Evolutionary conservation across 2,329 filamentous ascomycete genomes (phyloP), one percentile per base, ranked within the genome.

Genomic region (Rhinocladiella similis): DNA sequence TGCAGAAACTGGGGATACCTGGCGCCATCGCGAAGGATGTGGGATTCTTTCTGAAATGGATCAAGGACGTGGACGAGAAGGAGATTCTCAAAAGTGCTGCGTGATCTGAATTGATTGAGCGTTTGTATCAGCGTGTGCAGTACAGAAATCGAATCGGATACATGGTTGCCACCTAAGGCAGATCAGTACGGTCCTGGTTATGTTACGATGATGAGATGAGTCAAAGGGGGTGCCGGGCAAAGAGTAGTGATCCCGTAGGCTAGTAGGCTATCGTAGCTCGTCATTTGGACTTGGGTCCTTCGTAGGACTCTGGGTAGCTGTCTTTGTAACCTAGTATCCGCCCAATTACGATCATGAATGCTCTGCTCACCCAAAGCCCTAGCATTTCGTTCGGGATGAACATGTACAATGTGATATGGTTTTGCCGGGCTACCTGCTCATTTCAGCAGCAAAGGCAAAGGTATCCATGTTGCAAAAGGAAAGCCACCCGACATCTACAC

Each of bases 11-110:
- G 68, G 83, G 81, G 3, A 77, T 89, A 47, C 82, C 85, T 1
- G 79, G 78, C 1, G 79, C 82, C 58, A 78, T 91, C 47, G 82
- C 83, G 16, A 89, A 89, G 72, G 89, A 91, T 67, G 88, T 91
- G 5, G 82, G 83, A 4, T 73, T 87, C 63, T 89, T 90, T 63
- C 67, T 90, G 60, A 71, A 73, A 2, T 91, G 86, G 86, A 77
- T 86, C 79, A 18, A 83, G 72, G 22, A 82, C 77, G 69, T 68
- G 39, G 38, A 48, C 25, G 61, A 64, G 12, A 53, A 25, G 6
- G 48, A 58, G 45, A 33, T 33, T 12, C 29, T 33, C 29, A 7
- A 33, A 7, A 33, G 29, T 33, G 6, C 29, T 33, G 29, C 29
- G 6, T 33, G 29, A 33, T 12, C 29, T 33, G 29, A 9, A 3